A percentile compares a stretch with the other conserved stretches of the same genome.
Conservation (phyloP, 176 grass and related monocot species). For the Poa annua region DNA sequence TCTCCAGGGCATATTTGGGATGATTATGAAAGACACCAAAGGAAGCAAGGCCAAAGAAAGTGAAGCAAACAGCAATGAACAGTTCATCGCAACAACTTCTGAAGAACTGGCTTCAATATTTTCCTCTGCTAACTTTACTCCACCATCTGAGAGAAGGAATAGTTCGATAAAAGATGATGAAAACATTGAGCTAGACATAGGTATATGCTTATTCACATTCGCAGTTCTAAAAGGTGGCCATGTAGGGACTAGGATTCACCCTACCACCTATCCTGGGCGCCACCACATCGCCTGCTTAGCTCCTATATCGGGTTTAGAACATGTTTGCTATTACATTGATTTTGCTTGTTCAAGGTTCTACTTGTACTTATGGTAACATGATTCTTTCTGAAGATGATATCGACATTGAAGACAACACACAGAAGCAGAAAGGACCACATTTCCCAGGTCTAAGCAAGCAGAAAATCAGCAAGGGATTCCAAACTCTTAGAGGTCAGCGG, state of each 20-base stretch:
- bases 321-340: conserved; percentile 33
- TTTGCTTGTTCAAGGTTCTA: conserved; percentile 1
- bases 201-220: conserved; percentile 45
- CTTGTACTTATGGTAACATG: conserved; percentile 29
- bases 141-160: conserved; percentile 56
- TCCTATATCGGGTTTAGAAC: background rate
- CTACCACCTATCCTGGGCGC: background rate
- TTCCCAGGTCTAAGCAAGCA: conserved; percentile 81
- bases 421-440: conserved; percentile 79
- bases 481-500: conserved; percentile 75
- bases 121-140: conserved; percentile 66
- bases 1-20: conserved; percentile 83
- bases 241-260: background rate
- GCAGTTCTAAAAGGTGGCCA: background rate
- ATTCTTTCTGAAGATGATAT: conserved; percentile 83
- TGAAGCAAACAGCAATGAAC: conserved; percentile 54
- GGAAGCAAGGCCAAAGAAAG: conserved; percentile 75
- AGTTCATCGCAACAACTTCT: conserved; percentile 43
- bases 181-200: conserved; percentile 74
- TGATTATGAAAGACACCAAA: conserved; percentile 88
- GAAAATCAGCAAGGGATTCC: conserved; percentile 79
- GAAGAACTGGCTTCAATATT: conserved; percentile 76
- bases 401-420: conserved; percentile 69
- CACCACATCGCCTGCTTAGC: background rate
- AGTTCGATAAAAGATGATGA: conserved; percentile 64